These are phyloP conservation scores for Neocucurbitaria cava DNA, from an alignment of 2,329 filamentous ascomycete species.

Conservation along the genomic window DNA sequence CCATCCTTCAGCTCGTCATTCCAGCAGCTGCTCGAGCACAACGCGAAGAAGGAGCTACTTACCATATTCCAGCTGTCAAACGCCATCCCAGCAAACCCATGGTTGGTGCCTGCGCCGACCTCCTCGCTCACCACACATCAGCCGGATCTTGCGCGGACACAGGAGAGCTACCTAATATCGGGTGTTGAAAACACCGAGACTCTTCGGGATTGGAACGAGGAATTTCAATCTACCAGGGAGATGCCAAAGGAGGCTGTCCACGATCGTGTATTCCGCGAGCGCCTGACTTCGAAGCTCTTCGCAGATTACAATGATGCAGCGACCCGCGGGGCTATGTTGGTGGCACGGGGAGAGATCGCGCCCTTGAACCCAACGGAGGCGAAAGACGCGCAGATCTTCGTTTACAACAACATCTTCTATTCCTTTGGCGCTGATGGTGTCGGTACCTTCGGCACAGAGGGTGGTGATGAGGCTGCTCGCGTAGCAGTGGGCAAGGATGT, in stretches of 20 bases:
- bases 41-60: conserved; percentile 83
- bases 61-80: conserved; percentile 96
- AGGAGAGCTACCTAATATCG: conserved; percentile 89
- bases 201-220: conserved; percentile 97
- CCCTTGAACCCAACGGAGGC: conserved; percentile 94
- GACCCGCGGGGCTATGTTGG: conserved; percentile 86
- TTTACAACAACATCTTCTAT: conserved; percentile 99
- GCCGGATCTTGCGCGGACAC: conserved; percentile 84
- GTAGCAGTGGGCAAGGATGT: conserved; percentile 98
- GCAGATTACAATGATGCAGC: conserved; percentile 98
- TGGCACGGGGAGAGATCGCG: conserved; percentile 89
- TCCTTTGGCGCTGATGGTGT: conserved; percentile 98
- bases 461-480: conserved; percentile 93
- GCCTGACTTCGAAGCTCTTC: conserved; percentile 92
- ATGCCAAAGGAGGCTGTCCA: conserved; percentile 92
- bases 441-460: conserved; percentile 94
- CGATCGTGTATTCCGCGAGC: conserved; percentile 93
- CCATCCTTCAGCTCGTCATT: conserved; percentile 82
- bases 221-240: conserved; percentile 96
- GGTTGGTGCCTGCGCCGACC: conserved; percentile 78
- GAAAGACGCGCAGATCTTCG: conserved; percentile 94
- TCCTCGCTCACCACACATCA: conserved; percentile 74
- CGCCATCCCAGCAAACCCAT: conserved; percentile 88
- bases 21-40: conserved; percentile 79
- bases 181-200: conserved; percentile 95